A percentile compares a stretch with the other conserved stretches of the same genome.
phyloP scores from a whole-genome alignment of 768 basidiomycete species.

The Auricularia sp. region DNA sequence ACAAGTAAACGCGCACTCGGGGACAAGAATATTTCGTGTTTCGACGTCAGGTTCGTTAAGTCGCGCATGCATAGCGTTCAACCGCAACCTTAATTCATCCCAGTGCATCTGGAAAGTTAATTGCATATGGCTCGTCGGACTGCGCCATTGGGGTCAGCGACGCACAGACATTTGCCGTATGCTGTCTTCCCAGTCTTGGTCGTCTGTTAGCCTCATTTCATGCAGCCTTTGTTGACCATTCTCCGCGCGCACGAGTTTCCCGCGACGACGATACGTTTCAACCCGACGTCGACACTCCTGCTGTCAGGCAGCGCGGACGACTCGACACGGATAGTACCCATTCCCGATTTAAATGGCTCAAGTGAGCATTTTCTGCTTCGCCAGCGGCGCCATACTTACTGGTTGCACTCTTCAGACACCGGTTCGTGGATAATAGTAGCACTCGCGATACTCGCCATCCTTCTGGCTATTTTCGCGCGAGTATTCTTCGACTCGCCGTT shows the following conservation, averaged over 20 bases:
- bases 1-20: slow-evolving; percentile 70
- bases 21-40: slow-evolving; percentile 73
- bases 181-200: slow-evolving; percentile 16
- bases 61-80: too few relatives aligned
- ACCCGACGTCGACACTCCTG: slow-evolving; percentile 66
- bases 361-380: slow-evolving; percentile 18
- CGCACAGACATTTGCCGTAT: slow-evolving; percentile 62
- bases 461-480: slow-evolving; percentile 16
- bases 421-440: not conserved
- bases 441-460: slow-evolving; percentile 19
- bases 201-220: not conserved
- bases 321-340: slow-evolving; percentile 65
- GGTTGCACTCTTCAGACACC: slow-evolving; percentile 7
- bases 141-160: slow-evolving; percentile 78
- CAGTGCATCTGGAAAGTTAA: slow-evolving; percentile 62
- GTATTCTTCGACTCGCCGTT: slow-evolving; percentile 1
- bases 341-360: slow-evolving; percentile 48
- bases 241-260: slow-evolving; percentile 93
- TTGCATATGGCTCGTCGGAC: slow-evolving; percentile 85
- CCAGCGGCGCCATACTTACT: not conserved
- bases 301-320: slow-evolving; percentile 90
- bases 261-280: slow-evolving; percentile 82
- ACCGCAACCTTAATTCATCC: too few relatives aligned
- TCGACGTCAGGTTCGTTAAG: slow-evolving; percentile 47
- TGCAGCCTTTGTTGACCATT: slow-evolving; percentile 78